Base-by-base conservation (phyloP, 441 rosid species). In the Euphorbia corollata region DNA sequence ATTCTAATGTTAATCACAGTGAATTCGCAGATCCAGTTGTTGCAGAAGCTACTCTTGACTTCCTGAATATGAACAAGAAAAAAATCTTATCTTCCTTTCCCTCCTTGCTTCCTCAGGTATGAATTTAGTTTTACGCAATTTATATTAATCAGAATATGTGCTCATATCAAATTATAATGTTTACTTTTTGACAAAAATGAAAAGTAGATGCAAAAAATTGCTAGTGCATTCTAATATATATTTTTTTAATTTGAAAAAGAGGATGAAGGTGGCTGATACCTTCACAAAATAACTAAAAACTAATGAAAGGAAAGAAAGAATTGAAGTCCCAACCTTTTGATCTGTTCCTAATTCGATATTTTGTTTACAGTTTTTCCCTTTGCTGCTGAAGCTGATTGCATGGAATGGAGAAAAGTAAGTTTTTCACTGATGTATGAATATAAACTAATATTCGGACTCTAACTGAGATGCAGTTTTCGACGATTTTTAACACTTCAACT, bases 401-500 rank as follows among this genome's bases (percentile, higher is more conserved):
- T 91, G 97, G 97, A 85, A 89, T 38, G 93, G 99, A 80, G 91
- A 84, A 73, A 94, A 85, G 97, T 93, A 84, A 82, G 95, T 75
- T 39, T 61, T 36, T 38, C 24, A 34, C 20, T 65, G 51, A 27
- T 18, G 22, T 20, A 9, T 36, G 16, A 11, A 50, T 41, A 39
- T 9, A 22, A 24, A 6, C 18, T 36, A 5, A 18, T 23, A n/a
- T 51, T 16, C 22, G 6, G 45, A 41, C 45, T 8, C 57, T 55
- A 5, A 36, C 41, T 36, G 41, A 36, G 41, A 36, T 36, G 9
- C 41, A 5, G 41, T 36, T 36, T 55, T 55, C 0, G 34, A 16
- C n/a, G 34, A 55, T 55, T 30, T 59, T 36, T 27, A 23, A 23
- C 6, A 56, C 34, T 58, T 27, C 4, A 27, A 36, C 8, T 36